Evolutionary conservation across 768 basidiomycete species (phyloP), one percentile per base, ranked within the genome.

Genomic region (Tricholoma bakamatsutake): DNA sequence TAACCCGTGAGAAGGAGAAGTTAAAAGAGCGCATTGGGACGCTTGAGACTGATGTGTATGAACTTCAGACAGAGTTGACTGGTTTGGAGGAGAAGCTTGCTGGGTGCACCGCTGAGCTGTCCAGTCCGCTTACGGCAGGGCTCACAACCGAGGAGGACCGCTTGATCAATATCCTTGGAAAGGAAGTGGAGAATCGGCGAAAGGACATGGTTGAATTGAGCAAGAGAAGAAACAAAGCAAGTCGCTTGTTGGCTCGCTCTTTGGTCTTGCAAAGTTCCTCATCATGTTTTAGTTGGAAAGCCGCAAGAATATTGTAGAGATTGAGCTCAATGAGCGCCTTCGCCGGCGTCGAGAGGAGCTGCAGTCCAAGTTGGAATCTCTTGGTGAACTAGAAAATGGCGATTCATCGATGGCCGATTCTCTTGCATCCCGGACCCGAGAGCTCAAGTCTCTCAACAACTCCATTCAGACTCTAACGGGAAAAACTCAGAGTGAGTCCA

Each of bases 321-420:
- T 97, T 53, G 96, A 98, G 68, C 77, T 98, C 47, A 92, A 89
- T 59, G 97, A 99, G 68, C 86, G 86, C 61, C 77, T 98, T 12
- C 80, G 85, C 18, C 82, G 95, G 7, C 80, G 88, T 24, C 79
- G 84, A 43, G 88, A 92, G 50, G 96, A 95, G 61, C 66, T 98
- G 7, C 81, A 83, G 50, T 69, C 72, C 33, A 88, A 88, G 67
- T 71, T 98, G 10, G 94, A 97, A 59, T 72, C 80, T 21, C 71
- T 90, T n/a, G 88, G 82, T 17, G 86, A 86, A 39, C 73, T 77
- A 2, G 80, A 78, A 27, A 73, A 72, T 21, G 84, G 79, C 15
- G 80, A 81, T 43, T 75, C 79, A 11, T 73, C 77, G 18, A 83
- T 88, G 0, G 71, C 75, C 1, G 84, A 87, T 49, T 84, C 89